Base-by-base conservation (phyloP, 176 grass and related monocot genomes). In the Rhynchospora pubera region DNA sequence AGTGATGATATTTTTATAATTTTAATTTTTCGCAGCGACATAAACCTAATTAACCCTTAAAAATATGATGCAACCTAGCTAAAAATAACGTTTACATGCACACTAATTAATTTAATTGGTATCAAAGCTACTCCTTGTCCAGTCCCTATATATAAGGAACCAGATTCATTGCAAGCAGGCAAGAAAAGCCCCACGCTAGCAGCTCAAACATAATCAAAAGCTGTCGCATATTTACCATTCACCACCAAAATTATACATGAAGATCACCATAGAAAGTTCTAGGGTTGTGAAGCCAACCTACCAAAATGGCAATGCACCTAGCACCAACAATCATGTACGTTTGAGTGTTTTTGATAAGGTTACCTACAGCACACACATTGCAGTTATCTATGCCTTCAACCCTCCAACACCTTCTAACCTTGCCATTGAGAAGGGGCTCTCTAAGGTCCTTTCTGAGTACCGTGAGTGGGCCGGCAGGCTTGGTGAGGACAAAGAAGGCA, bases 321-420 rank as follows among this genome's bases (percentile, higher is more conserved):
- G 77, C 80, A 84, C 79, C 0, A 12, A 45, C 11, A 74, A 80
- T 53, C 48, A 78, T 64, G 64, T 92, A 16, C 84, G 84, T 4
- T 78, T 91, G 5, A 89, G 79, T 45, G 81, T 90, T 10, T 96
- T 96, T 87, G 93, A 97, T 59, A 86, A 70, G 77, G 42, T 55
- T 19, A 87, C 84, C 34, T 83, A 82, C 50, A 57, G 87, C 79
- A 69, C 81, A 7, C 88, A 97, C 79, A 79, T 93, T 76, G 88
- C 91, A 57, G 56, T 81, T 81, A 87, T 97, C 83, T 97, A 84
- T 82, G 88, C 86, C 7, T 97, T 91, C 88, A 30, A 58, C 1
- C 80, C 88, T 16, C 93, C 93, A 43, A 84, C 65, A 0, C 91
- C 91, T 6, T 58, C 91, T 65, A 60, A 86, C 0, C 53, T 63